Evolutionary conservation across 108 stramenopile species (phyloP), one percentile per base, ranked within the genome.

Genomic region (Phaeodactylum tricornutum): DNA sequence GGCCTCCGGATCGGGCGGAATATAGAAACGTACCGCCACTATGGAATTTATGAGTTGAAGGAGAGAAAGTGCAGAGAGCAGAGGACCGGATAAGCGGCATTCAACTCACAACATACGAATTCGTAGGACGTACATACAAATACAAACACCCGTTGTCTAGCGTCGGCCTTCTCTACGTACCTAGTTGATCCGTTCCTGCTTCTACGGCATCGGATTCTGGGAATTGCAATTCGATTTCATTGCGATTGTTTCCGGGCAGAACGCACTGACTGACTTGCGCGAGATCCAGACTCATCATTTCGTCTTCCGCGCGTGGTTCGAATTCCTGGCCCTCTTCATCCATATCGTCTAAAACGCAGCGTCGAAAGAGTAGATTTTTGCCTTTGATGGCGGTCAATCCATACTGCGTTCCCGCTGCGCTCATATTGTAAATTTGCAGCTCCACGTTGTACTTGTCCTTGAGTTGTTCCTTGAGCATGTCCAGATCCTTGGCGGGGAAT

Each of bases 191-290:
- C 22, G 81, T 92, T 29, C 80, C 82, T 3, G 81, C 80, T 67
- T 88, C 86, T 1, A 88, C 74, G 23, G 86, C 77, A 62, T 93
- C 91, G 29, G 64, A 72, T 54, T 93, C 91, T 24, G 76, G 79
- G 53, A 93, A 93, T 61, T 93, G 91, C 53, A 93, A 53, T 61
- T 93, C 91, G 47, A 93, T 83, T 61, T 87, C 84, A 55, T 93
- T 88, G 16, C 86, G 64, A 51, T 86, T 87, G 64, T 93, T 93
- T 24, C 91, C 91, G 14, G 83, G 86, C 61, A 86, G 42, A 6
- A 93, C 91, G 46, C 91, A 92, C 56, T 92, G 91, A 27, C 71
- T 69, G 1, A 92, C 86, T 58, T 92, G 79, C 3, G 69, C 70
- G 8, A 92, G 62, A 57, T 92, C 81, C 27, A 92, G 41, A n/a